A percentile compares a stretch with the other conserved stretches of the same genome.
These are phyloP conservation scores for Tetrahymena elliotti DNA, from an alignment of 73 alveolate species.

Conservation along the genomic window DNA sequence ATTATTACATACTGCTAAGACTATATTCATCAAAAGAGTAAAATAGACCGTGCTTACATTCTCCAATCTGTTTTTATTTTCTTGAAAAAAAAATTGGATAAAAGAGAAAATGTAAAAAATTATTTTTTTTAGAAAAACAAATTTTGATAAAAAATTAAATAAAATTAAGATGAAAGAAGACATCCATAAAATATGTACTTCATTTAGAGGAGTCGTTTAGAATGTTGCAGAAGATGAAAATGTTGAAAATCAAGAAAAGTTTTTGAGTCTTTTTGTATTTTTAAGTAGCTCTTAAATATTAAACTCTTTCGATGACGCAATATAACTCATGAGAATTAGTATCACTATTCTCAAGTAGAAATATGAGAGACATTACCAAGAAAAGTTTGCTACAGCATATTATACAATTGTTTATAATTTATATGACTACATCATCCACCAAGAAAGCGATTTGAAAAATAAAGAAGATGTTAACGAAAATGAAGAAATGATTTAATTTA, in stretches of 20 bases:
- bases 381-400: constrained; percentile 1
- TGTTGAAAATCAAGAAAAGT: not conserved
- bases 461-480: not conserved
- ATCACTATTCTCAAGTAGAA: not conserved
- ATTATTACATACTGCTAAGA: not conserved
- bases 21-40: not conserved
- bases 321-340: not conserved
- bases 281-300: not conserved
- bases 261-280: not conserved
- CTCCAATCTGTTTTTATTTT: not conserved
- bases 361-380: constrained; percentile 9
- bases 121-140: not conserved
- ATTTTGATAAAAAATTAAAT: not conserved
- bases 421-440: constrained; percentile 14
- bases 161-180: not conserved
- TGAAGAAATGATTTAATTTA: not conserved
- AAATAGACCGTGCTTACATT: not conserved
- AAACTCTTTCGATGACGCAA: not conserved
- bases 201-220: not conserved
- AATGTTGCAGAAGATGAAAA: not conserved
- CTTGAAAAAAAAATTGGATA: not conserved
- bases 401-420: not conserved
- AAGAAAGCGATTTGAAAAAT: not conserved
- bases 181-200: not conserved
- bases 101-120: not conserved